Conservation (phyloP, 108 stramenopile species). For the Cyclotella atomus region DNA sequence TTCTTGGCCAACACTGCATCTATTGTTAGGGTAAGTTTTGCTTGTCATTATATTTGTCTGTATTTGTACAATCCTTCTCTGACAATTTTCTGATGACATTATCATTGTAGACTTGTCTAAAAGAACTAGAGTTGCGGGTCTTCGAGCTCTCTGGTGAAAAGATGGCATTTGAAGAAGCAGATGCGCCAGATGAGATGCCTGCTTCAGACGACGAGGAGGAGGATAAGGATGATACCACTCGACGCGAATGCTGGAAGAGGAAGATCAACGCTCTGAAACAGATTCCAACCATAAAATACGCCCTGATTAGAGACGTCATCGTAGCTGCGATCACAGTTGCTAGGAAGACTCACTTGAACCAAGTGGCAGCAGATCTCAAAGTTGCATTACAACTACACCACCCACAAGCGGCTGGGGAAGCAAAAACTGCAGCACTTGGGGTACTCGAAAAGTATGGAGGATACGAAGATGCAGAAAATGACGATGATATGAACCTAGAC, state of each 20-base stretch:
- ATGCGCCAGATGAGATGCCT: slow-evolving; percentile 73
- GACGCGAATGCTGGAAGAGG: slow-evolving; percentile 72
- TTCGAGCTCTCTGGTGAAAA: slow-evolving; percentile 64
- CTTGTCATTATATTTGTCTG: neutral
- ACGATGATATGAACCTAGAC: slow-evolving; percentile 62
- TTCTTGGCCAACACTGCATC: slow-evolving; percentile 50
- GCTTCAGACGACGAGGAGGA: slow-evolving; percentile 57
- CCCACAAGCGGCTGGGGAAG: slow-evolving; percentile 65
- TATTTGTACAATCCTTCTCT: neutral
- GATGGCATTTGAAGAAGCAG: slow-evolving; percentile 67
- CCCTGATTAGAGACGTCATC: slow-evolving; percentile 63
- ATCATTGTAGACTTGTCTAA: slow-evolving; percentile 14
- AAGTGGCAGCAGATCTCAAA: slow-evolving; percentile 70
- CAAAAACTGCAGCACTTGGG: slow-evolving; percentile 64
- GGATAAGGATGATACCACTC: slow-evolving; percentile 53
- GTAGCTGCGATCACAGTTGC: slow-evolving; percentile 81
- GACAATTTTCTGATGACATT: neutral
- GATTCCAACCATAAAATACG: slow-evolving; percentile 53
- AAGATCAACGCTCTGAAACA: slow-evolving; percentile 60
- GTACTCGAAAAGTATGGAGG: slow-evolving; percentile 75
- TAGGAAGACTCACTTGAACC: slow-evolving; percentile 71
- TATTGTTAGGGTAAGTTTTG: slow-evolving; percentile 56
- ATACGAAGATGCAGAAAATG: slow-evolving; percentile 63
- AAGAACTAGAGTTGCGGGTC: slow-evolving; percentile 41
- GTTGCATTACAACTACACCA: slow-evolving; percentile 67